phyloP scores from a whole-genome alignment of 2,329 filamentous ascomycete genomes.

The Pestalotiopsis sp. region DNA sequence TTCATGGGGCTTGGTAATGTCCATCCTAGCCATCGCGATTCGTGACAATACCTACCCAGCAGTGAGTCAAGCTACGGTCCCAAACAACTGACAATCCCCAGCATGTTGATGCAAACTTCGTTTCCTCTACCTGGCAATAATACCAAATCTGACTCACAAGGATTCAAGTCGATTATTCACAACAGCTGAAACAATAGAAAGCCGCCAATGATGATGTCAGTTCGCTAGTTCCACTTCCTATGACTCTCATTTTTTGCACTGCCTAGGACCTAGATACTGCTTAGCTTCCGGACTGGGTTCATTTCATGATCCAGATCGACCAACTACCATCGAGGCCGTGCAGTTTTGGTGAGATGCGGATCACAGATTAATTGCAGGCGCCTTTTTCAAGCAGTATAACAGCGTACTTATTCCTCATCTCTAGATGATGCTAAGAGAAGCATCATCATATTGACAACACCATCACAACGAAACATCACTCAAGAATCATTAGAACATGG shows the following conservation, averaged over 20 bases:
- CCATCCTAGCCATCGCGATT: neutral
- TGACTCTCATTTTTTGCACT: conserved; percentile 13
- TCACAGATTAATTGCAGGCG: no score
- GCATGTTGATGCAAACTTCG: neutral
- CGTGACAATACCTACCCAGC: neutral
- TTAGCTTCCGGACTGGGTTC: neutral
- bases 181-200: neutral
- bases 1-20: neutral
- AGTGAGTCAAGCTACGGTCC: neutral
- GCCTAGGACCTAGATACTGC: neutral
- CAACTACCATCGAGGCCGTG: no score
- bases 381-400: neutral
- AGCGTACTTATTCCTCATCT: neutral
- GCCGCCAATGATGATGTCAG: conserved; percentile 8
- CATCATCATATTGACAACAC: neutral
- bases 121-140: neutral
- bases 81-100: neutral
- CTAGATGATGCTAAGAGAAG: neutral
- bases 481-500: neutral
- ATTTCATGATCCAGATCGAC: no score
- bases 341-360: no score
- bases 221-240: neutral
- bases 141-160: neutral
- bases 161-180: neutral
- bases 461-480: neutral